A percentile compares a stretch with the other conserved stretches of the same genome.
phyloP scores from a whole-genome alignment of 192 early-diverging fungal species.

The Mortierella antarctica region DNA sequence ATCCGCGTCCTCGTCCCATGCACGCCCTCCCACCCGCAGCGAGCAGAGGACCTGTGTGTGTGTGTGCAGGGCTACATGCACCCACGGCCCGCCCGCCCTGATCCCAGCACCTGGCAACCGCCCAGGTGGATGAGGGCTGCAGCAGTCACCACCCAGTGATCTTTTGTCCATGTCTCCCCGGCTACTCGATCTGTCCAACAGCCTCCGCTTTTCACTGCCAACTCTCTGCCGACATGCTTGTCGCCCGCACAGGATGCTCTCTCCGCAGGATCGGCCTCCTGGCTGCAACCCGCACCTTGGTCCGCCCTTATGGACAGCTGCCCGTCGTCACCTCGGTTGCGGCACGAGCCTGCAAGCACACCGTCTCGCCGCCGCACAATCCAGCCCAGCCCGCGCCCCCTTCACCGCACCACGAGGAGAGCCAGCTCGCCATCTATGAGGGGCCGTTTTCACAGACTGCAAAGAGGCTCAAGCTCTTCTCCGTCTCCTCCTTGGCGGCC shows the following conservation, averaged over 20 bases:
- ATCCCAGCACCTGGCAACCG: too few relatives aligned
- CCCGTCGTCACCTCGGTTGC: slow-evolving; percentile 26
- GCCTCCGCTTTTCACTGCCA: not conserved
- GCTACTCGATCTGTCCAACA: not conserved
- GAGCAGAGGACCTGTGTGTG: too few relatives aligned
- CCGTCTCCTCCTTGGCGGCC: slow-evolving; percentile 61
- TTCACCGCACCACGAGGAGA: slow-evolving; percentile 35
- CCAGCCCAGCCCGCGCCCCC: slow-evolving; percentile 4
- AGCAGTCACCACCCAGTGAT: too few relatives aligned
- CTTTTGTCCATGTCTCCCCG: too few relatives aligned
- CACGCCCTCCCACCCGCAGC: too few relatives aligned
- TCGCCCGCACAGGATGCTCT: slow-evolving; percentile 10
- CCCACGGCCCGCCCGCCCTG: too few relatives aligned
- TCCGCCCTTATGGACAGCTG: slow-evolving; percentile 39
- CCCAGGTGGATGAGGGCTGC: too few relatives aligned
- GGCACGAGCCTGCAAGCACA: slow-evolving; percentile 1
- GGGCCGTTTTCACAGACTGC: slow-evolving; percentile 65
- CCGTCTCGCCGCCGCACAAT: not conserved
- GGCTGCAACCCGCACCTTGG: not conserved
- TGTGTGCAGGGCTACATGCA: too few relatives aligned
- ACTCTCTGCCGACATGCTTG: slow-evolving; percentile 9
- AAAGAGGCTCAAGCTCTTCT: slow-evolving; percentile 66
- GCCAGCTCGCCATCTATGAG: slow-evolving; percentile 55
- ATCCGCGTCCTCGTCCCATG: too few relatives aligned
- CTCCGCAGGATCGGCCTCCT: slow-evolving; percentile 14